Percentiles rank a stretch among this genome's conserved stretches.
Conservation (phyloP, 345 rosid genomes). For the Ailanthus altissimus region DNA sequence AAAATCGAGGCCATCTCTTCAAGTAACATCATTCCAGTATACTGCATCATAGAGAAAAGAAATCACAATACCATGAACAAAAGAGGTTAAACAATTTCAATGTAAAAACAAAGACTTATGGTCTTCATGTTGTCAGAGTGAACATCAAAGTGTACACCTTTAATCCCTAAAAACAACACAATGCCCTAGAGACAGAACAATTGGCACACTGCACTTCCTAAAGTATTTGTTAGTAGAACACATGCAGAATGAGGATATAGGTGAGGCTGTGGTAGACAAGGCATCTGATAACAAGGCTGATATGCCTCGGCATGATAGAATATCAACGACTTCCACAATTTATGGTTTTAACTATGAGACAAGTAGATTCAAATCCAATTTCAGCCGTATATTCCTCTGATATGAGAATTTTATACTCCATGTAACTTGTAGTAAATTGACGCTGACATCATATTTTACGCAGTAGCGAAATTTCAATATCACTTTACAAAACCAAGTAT, state of each 20-base stretch:
- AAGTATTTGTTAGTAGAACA: neutral
- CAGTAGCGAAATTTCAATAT: slow-evolving; percentile 6
- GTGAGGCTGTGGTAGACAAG: slow-evolving; percentile 4
- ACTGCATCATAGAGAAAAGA: slow-evolving; percentile 50
- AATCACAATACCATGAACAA: neutral
- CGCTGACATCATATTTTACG: neutral
- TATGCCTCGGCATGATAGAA: neutral
- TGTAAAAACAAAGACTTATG: neutral
- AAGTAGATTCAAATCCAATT: neutral
- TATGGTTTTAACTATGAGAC: neutral
- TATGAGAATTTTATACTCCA: neutral
- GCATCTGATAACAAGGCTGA: neutral
- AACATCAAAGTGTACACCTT: neutral
- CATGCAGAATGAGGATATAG: neutral
- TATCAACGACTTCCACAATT: neutral
- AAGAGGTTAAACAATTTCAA: slow-evolving; percentile 15
- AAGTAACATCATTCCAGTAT: slow-evolving; percentile 91
- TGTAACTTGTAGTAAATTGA: neutral
- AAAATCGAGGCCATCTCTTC: slow-evolving; percentile 99
- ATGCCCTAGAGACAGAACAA: slow-evolving; percentile 3
- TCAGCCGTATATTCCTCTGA: neutral
- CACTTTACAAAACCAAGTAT: neutral
- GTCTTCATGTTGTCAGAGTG: neutral
- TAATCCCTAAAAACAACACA: slow-evolving; percentile 6
- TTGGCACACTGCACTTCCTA: neutral